Evolutionary conservation across 1,139 yeast genomes (phyloP), one percentile per base, ranked within the genome.

Genomic region (Pneumocystis carinii): DNA sequence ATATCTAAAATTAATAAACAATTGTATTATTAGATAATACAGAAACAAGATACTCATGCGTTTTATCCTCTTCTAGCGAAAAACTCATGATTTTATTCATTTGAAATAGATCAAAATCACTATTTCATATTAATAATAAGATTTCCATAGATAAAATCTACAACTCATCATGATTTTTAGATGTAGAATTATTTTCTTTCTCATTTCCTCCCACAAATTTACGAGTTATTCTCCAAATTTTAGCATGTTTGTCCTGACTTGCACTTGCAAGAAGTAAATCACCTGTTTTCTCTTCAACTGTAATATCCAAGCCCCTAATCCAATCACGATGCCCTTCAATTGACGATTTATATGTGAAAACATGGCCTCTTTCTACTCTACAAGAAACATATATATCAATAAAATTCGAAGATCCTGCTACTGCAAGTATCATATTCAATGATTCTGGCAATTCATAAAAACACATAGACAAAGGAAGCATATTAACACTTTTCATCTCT

Each of bases 311-410:
- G 15, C 88, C 79, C 72, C 87, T 86, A 64, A 90, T 80, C 97
- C 97, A 90, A 73, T 90, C 96, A 74, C 90, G 97, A 72, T 90
- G 97, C 10, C 97, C 97, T 37, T 84, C 80, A 59, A 90, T 75
- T 8, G 76, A 77, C 0, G 89, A 85, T 38, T 79, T 76, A 1
- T 67, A 63, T 0, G 72, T 58, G 4, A 64, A 60, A n/a, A 35
- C 60, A 27, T 61, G 57, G 1, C 64, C 41, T 0, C 64, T 66
- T 2, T 65, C 65, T 0, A 66, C 67, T 1, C 74, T 66, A 8
- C 75, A 71, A 67, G 84, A 79, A 0, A 87, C 72, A 68, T 82
- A 84, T 10, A 86, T 77, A 68, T 78, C 82, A 5, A 90, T 72
- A 37, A 77, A 75, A 39, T 82, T 77, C 48, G 81, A 78, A 0